Percentiles rank a stretch among this genome's conserved stretches.
Conservation (phyloP, 805 yeast species). For the Zygosaccharomyces bisporus region DNA sequence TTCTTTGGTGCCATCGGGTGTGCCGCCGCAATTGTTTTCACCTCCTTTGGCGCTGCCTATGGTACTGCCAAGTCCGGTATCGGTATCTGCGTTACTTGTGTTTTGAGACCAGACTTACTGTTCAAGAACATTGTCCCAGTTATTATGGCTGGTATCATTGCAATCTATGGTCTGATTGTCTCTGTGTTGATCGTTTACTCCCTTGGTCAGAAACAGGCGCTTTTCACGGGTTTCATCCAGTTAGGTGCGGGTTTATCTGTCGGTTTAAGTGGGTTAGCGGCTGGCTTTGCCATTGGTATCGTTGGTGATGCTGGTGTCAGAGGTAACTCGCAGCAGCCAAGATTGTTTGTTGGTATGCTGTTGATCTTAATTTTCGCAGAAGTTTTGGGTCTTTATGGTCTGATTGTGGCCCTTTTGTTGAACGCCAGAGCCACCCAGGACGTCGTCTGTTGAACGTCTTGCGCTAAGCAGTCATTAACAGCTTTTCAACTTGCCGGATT, state of each 20-base stretch:
- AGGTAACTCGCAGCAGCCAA: slow-evolving; percentile 97
- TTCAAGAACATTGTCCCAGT: slow-evolving; percentile 95
- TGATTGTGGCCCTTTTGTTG: slow-evolving; percentile 94
- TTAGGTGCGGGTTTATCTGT: slow-evolving; percentile 97
- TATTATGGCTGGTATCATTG: slow-evolving; percentile 99
- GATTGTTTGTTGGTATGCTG: slow-evolving; percentile 97
- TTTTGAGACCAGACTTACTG: slow-evolving; percentile 92
- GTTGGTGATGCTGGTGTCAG: slow-evolving; percentile 99
- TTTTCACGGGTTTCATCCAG: slow-evolving; percentile 96
- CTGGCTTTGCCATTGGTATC: slow-evolving; percentile 98
- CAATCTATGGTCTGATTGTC: slow-evolving; percentile 96
- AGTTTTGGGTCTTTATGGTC: slow-evolving; percentile 97
- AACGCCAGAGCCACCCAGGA: slow-evolving; percentile 97
- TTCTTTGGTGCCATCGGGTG: slow-evolving; percentile 99
- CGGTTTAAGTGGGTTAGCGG: slow-evolving; percentile 95
- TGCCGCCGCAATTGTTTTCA: slow-evolving; percentile 97
- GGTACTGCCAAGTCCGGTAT: slow-evolving; percentile 99
- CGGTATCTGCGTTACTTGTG: slow-evolving; percentile 98
- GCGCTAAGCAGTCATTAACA: background rate
- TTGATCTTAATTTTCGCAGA: slow-evolving; percentile 98
- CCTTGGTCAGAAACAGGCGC: slow-evolving; percentile 83
- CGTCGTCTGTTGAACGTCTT: slow-evolving; percentile 59
- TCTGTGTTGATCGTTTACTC: slow-evolving; percentile 91
- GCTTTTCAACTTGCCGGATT: slow-evolving; percentile 1
- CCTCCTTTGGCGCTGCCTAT: slow-evolving; percentile 98